Base-by-base conservation (phyloP, 305 asterid genomes). In the Rubia tinctorum region DNA sequence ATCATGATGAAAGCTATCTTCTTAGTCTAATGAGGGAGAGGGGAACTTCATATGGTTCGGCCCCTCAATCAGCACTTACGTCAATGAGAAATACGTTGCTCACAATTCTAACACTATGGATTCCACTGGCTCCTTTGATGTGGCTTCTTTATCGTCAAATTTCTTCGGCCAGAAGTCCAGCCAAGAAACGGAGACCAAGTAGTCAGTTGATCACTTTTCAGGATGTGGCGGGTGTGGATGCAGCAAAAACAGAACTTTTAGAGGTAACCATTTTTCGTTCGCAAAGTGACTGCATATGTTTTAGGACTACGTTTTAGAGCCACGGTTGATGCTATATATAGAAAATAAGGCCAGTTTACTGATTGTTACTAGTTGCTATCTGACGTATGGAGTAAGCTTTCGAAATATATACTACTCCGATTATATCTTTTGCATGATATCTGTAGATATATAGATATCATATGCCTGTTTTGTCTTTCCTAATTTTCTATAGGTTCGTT, bases 151-250 rank as follows among this genome's bases (percentile, higher is more conserved):
- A 89, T 77, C 95, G 97, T 18, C 99, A 95, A 78, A 80, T 92
- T 71, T 86, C 90, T 83, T 85, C 97, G 72, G 93, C 95, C 76
- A 90, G 87, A 80, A 87, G 95, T 78, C 94, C 96, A 4, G 96
- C 98, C 65, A 88, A 67, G 85, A 89, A 86, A 78, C 83, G 92
- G 77, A 82, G 70, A 62, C 83, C 94, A 51, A 88, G 84, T 79
- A 88, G 81, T 78, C 92, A 86, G 79, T 77, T 85, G 84, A 86
- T 89, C 71, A 77, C 84, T 76, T 95, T 95, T 78, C 95, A 87
- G 75, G 98, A 95, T 75, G 99, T 95, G 66, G 97, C 87, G 73
- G 98, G 99, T 69, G 97, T 95, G 69, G 99, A 95, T 82, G 62
- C 86, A 73, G 99, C 99, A 9, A 95, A 95, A 81, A 89, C 84